Base-by-base conservation (phyloP, 1,284 basidiomycete species). In the Ceratobasidium theobromae region DNA sequence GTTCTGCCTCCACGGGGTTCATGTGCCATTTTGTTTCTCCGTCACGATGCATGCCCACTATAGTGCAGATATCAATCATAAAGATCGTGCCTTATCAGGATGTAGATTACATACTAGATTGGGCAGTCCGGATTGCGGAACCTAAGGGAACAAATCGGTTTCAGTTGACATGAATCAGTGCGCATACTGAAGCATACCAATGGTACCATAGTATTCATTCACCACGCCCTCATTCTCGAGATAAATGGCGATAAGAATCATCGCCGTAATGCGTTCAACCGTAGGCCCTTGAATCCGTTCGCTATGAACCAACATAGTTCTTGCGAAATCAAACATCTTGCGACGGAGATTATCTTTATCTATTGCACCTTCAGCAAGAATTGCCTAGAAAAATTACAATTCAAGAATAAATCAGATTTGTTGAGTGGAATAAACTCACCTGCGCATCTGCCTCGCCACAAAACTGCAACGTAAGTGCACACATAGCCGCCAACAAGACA, bases 161-260 rank as follows among this genome's bases (percentile, higher is more conserved):
- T 52, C 49, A 52, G 49, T 32, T 16, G 12, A 23, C 30, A 38
- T 25, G 25, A 16, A 25, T 23, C 30, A 25, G 4, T 2, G n/a
- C 23, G 27, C 6, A 4, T 6, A 21, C 12, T 11, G 3, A 21
- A 21, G 6, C 58, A 11, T 11, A 62, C 58, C 58, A 6, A 62
- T 62, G 3, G 58, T 62, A 12, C 45, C 46, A 43, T 62, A 62
- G 18, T 62, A 62, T 21, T 66, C 51, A 33, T 40, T 57, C 16
- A 67, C 49, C 6, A 48, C 38, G 3, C 68, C 57, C 40, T 68
- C 62, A 27, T 58, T 58, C 32, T 68, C 66, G n/a, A 69, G 38
- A 32, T 68, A 68, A 16, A 49, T 57, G 23, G 67, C 62, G 1
- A 68, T 62, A 12, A 62, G 35, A 16, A 62, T 62, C 58, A 62